Base-by-base conservation (phyloP, 106 monocot genomes). In the Allium cepa region DNA sequence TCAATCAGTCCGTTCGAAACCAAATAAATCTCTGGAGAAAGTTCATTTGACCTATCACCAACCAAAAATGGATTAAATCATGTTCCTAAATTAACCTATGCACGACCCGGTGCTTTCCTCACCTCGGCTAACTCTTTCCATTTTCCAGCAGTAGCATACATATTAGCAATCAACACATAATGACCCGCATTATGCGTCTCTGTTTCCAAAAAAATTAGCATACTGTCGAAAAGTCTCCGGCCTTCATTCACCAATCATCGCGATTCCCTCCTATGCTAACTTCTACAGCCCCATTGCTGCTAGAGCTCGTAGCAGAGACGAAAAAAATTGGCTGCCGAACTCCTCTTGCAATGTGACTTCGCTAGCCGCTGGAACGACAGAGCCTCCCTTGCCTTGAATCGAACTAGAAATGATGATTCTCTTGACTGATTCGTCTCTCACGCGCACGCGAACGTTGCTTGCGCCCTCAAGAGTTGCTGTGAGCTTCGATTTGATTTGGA, bases 71-170 rank as follows among this genome's bases (percentile, higher is more conserved):
- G 77, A 67, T 72, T 45, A 28, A 85, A 79, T 7, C 76, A 75
- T 60, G 77, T 78, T 0, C 79, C 77, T 22, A 80, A 26, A 59
- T 85, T 15, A 14, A 26, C 68, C 68, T 53, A 68, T 7, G 68
- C 68, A 17, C 52, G 16, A 4, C 68, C 68, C n/a, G 68, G 68
- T 2, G 68, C 55, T 69, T 88, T 77, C 57, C 79, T 85, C 11
- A 85, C 79, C 49, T 73, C 75, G 0, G 80, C 80, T 46, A 85
- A 78, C 49, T 88, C 83, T 47, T 63, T 69, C 82, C 85, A 83
- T 16, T 67, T 76, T 5, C 82, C 85, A 22, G 73, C 60, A 47
- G 73, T 72, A 1, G 83, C 82, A 73, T 72, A 75, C 77, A 79
- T 77, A 62, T 82, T 73, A n/a, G 72, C 77, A 53, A 79, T 70